Base-by-base conservation (phyloP, 768 basidiomycete genomes). In the Termitomyces sp. region DNA sequence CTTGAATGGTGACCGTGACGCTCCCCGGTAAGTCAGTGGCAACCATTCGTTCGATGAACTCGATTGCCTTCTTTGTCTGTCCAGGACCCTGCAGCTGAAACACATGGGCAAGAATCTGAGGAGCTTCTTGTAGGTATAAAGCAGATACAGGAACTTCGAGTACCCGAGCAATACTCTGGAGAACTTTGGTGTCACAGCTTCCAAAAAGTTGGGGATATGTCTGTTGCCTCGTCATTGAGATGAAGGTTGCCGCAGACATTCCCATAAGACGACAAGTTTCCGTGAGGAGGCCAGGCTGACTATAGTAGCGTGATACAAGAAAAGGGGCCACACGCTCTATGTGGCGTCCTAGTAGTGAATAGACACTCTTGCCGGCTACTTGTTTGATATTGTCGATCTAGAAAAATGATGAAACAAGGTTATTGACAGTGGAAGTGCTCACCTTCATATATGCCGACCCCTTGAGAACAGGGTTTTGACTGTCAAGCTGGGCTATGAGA, bases 161-260 rank as follows among this genome's bases (percentile, higher is more conserved):
- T 51, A 84, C 79, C 43, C 68, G 72, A 3, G 85, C 75, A n/a
- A 96, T 78, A 12, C 76, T 75, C 34, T 83, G 78, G 19, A 96
- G 75, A 0, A 83, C 81, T 48, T 73, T 78, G 23, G 70, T 59
- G 41, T 91, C 83, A 59, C 82, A 77, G 42, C 75, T 74, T 8
- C 82, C 85, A 66, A 90, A 88, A 35, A 94, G 68, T 19, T 74
- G 72, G 0, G 94, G 93, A 6, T 93, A 77, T 1, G 84, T 88
- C 55, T 82, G 77, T 12, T 78, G 65, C 21, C 88, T 76, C 1
- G 85, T 89, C 27, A 82, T 76, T 2, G 78, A 72, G 46, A 94
- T 73, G 65, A 94, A 91, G 59, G 81, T 81, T 9, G 69, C 67
- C 0, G 80, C 77, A 14, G 78, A 68, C 34, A 83, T 75, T 10